phyloP scores from a whole-genome alignment of 2,329 filamentous ascomycete genomes.

The Biscogniauxia marginata region DNA sequence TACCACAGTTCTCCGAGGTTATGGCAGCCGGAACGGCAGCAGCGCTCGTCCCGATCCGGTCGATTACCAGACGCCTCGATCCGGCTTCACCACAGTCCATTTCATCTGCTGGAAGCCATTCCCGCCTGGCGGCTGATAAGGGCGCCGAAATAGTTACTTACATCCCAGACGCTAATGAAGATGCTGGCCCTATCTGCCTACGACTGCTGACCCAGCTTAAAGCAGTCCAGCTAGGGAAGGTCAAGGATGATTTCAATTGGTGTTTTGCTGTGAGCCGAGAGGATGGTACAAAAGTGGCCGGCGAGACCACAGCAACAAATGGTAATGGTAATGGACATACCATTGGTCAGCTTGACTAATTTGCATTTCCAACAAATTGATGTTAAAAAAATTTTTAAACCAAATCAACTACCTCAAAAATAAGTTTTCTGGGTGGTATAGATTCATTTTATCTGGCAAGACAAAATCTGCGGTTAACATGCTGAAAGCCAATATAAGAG shows the following conservation, averaged over 20 bases:
- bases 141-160: conserved; percentile 53
- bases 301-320: conserved; percentile 25
- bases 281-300: conserved; percentile 42
- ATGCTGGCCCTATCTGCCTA: conserved; percentile 70
- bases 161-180: conserved; percentile 55
- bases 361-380: no score
- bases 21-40: conserved; percentile 92
- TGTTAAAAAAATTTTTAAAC: no score
- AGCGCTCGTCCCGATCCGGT: conserved; percentile 85
- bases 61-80: conserved; percentile 68
- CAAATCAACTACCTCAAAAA: background rate
- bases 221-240: conserved; percentile 80
- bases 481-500: background rate
- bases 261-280: conserved; percentile 46
- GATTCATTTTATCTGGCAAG: background rate
- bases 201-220: conserved; percentile 75
- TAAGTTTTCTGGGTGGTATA: background rate
- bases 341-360: conserved; percentile 38
- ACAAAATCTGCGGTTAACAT: background rate
- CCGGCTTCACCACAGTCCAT: conserved; percentile 41
- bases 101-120: conserved; percentile 34
- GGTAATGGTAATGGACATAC: conserved; percentile 29
- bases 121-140: conserved; percentile 39
- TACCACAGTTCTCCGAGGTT: conserved; percentile 64
- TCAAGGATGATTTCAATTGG: conserved; percentile 78